Base-by-base conservation (phyloP, 2,329 filamentous ascomycete species). In the Fusarium sp. region DNA sequence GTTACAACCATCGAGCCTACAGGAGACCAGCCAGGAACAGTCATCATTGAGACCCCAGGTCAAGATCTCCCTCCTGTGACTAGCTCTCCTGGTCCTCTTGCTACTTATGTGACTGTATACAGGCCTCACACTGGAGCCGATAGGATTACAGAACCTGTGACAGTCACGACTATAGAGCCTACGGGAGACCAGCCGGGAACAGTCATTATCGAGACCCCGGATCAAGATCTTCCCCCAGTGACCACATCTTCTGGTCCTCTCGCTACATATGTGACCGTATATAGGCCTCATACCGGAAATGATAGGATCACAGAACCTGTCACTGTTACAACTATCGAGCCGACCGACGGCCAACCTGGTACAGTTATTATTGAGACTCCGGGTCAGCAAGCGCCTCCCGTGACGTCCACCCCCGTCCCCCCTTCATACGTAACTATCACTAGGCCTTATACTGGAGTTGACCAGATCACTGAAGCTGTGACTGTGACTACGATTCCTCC, bases 361-460 rank as follows among this genome's bases (percentile, higher is more conserved):
- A 64, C 60, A 45, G 48, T 64, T 19, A 61, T 64, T 12, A 55
- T 64, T 11, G 60, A 64, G 54, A 64, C 60, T 7, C 60, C 58
- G 36, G 57, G 56, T 29, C 40, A 49, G 29, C 43, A 61, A 56
- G 43, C 40, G 49, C 48, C 48, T 25, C 55, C 55, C 12, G 38
- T 50, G n/a, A 61, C 49, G 3, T 44, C 60, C n/a, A 41, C 49
- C 13, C 47, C 60, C 25, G 15, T 26, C 22, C 42, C 28, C 8
- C 32, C 49, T 25, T 51, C 48, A 15, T 61, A 64, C 45, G 15
- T 64, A 31, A 64, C 60, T 7, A 43, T 64, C 7, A 55, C 56
- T 41, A 60, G 60, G 29, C 41, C 34, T 5, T 45, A 64, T 11
- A 61, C 59, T 12, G 61, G 61, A 29, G 31, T 34, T 24, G 41